Conservation (phyloP, 768 basidiomycete genomes). For the Leccinum subgranulosum region DNA sequence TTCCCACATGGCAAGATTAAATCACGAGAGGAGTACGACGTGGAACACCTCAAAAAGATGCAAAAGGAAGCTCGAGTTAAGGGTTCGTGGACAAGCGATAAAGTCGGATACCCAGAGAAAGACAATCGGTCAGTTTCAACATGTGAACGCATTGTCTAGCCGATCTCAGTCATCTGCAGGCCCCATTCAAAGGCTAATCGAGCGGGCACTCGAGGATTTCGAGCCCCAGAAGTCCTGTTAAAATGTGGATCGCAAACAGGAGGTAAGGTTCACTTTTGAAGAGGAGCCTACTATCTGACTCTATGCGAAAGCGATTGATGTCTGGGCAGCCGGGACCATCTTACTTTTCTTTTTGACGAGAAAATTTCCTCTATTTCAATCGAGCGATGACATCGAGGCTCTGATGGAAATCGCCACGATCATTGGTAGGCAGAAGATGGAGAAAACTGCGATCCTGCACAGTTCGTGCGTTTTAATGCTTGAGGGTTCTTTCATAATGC, state of each 20-base stretch:
- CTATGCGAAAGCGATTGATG: conserved; percentile 73
- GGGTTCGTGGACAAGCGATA: conserved; percentile 54
- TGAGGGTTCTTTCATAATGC: conserved; percentile 1
- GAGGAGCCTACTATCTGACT: conserved; percentile 8
- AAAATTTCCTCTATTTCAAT: conserved; percentile 94
- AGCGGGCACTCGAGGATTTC: conserved; percentile 94
- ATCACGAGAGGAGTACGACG: conserved; percentile 42
- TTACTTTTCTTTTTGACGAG: conserved; percentile 87
- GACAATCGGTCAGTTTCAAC: conserved; percentile 56
- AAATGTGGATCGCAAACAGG: conserved; percentile 94
- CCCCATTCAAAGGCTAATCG: conserved; percentile 90
- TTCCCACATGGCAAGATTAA: conserved; percentile 68
- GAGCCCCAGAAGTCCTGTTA: conserved; percentile 92
- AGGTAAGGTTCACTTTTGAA: conserved; percentile 48
- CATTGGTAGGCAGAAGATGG: conserved; percentile 80
- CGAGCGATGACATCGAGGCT: conserved; percentile 91
- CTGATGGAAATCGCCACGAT: conserved; percentile 92
- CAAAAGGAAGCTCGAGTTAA: conserved; percentile 61
- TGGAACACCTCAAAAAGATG: conserved; percentile 49
- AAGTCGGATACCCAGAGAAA: conserved; percentile 74
- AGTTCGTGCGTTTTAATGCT: conserved; percentile 49
- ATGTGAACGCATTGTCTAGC: neutral
- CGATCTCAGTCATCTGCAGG: conserved; percentile 34
- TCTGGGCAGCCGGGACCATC: conserved; percentile 95
- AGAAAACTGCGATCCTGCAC: conserved; percentile 82